These are phyloP conservation scores for Musa beccarii DNA, from an alignment of 176 grass and related monocot genomes.

Conservation along the genomic window DNA sequence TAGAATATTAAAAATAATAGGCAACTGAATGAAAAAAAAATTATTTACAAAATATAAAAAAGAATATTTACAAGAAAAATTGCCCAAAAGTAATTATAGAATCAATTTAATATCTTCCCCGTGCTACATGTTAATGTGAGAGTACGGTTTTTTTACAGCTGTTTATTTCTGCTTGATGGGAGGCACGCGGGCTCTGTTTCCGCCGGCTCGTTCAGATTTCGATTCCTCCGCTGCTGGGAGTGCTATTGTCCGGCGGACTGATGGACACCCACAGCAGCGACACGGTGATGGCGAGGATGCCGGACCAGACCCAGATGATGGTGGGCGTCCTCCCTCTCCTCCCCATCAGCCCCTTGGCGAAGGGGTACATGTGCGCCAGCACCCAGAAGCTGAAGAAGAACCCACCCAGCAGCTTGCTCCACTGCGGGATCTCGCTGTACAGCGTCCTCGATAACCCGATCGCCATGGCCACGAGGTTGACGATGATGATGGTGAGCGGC, in stretches of 20 bases:
- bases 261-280: constrained; percentile 71
- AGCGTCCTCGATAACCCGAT: constrained; percentile 56
- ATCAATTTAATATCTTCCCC: no score
- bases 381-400: constrained; percentile 93
- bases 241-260: constrained; percentile 31
- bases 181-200: no score
- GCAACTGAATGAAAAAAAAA: no score
- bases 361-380: constrained; percentile 74
- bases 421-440: constrained; percentile 82
- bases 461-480: constrained; percentile 71
- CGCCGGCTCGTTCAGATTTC: not conserved
- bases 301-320: constrained; percentile 67
- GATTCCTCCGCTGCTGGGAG: not conserved
- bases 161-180: no score
- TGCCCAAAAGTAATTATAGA: no score
- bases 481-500: constrained; percentile 53
- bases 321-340: constrained; percentile 49
- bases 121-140: no score
- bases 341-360: constrained; percentile 79
- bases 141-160: no score
- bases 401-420: constrained; percentile 64
- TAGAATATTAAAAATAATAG: no score
- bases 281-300: constrained; percentile 67
- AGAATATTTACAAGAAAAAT: no score
- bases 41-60: no score